These are phyloP conservation scores for Globisporangium iwayamae DNA, from an alignment of 352 stramenopile species.

Conservation along the genomic window DNA sequence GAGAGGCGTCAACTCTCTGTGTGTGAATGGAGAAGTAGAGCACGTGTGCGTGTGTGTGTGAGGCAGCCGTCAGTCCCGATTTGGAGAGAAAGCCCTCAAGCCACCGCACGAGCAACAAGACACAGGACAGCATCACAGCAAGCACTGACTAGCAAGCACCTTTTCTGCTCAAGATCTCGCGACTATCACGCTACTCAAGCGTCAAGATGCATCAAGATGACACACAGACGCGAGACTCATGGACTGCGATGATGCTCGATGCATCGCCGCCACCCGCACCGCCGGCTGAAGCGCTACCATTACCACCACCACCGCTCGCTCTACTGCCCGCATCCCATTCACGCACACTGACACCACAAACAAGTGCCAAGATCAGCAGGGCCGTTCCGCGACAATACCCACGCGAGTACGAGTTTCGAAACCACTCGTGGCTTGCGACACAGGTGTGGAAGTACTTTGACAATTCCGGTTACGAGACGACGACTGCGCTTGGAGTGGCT, in stretches of 20 bases:
- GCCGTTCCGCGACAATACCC: slow-evolving; percentile 1
- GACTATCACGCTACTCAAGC: not conserved
- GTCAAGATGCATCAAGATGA: not conserved
- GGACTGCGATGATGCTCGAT: not conserved
- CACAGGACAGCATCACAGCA: not conserved
- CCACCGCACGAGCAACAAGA: not conserved
- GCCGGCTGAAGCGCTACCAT: not conserved
- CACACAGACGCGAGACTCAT: not conserved
- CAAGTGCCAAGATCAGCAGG: not conserved
- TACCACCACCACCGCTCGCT: not conserved
- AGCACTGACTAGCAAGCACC: not conserved
- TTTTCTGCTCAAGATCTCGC: not conserved
- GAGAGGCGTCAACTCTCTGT: not conserved
- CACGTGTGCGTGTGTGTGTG: not conserved
- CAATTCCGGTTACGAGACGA: slow-evolving; percentile 5
- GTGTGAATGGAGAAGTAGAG: not conserved
- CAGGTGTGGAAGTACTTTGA: slow-evolving; percentile 17
- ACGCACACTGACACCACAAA: not conserved
- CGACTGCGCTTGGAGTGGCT: not conserved
- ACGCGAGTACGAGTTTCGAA: not conserved
- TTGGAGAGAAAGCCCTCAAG: slow-evolving; percentile 8
- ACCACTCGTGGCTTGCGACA: not conserved
- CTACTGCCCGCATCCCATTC: not conserved
- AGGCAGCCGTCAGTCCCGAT: not conserved
- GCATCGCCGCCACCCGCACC: not conserved